Evolutionary conservation across 2,329 filamentous ascomycete genomes (phyloP).

Genomic region (Botrytis fabae): DNA sequence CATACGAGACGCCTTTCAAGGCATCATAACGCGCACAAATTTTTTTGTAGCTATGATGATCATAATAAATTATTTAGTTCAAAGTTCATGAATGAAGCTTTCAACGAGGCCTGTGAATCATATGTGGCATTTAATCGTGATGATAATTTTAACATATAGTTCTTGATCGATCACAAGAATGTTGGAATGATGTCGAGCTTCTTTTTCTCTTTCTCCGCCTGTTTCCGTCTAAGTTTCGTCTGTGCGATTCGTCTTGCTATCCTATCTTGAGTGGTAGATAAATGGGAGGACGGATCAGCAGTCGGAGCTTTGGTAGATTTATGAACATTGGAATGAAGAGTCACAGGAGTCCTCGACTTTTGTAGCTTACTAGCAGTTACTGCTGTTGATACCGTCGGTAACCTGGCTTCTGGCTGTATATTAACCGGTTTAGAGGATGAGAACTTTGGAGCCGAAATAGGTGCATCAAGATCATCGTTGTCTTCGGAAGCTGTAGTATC

Average conservation of each 20-base stretch:
- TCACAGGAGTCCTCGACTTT: not conserved
- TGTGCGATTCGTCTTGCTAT: conserved; percentile 29
- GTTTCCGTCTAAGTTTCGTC: conserved; percentile 27
- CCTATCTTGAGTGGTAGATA: conserved; percentile 2
- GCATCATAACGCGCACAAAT: not conserved
- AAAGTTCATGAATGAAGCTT: not conserved
- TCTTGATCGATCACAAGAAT: conserved; percentile 28
- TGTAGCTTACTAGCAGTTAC: not conserved
- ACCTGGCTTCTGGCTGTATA: not conserved
- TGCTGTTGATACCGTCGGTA: not conserved
- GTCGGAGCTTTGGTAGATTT: not conserved
- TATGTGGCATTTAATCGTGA: not conserved
- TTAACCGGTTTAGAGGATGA: not conserved
- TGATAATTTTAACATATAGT: not conserved
- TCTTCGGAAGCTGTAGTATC: conserved; percentile 22
- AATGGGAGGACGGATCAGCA: not conserved
- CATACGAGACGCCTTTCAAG: conserved; percentile 66
- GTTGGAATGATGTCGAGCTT: conserved; percentile 35
- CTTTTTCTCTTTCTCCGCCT: conserved; percentile 31
- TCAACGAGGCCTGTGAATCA: not conserved
- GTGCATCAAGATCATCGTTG: conserved; percentile 39
- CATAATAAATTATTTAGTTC: not conserved
- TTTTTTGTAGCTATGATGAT: not conserved
- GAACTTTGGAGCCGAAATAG: conserved; percentile 33
- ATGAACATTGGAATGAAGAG: no score